Percentiles rank a stretch among this genome's conserved stretches.
phyloP scores from a whole-genome alignment of 139 green algal species.

The Chlamydomonas applanata region DNA sequence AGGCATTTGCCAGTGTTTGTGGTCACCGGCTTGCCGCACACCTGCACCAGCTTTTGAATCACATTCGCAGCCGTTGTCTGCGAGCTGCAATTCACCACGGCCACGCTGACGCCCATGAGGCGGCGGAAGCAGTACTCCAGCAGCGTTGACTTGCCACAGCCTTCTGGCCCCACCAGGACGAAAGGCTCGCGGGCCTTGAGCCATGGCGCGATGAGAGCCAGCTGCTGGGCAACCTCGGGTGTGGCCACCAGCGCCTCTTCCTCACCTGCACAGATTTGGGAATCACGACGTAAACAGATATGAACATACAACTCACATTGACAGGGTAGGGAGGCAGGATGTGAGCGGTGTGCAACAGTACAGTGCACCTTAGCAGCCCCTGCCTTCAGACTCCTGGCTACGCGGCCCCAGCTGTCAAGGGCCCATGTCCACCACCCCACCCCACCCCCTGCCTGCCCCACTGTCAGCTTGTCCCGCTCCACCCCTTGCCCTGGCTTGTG shows the following conservation, averaged over 20 bases:
- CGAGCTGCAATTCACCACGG: conserved; percentile 69
- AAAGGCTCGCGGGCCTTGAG: conserved; percentile 60
- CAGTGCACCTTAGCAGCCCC: too few species aligned
- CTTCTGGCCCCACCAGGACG: conserved; percentile 70
- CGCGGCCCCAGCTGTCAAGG: too few species aligned
- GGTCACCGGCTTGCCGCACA: conserved; percentile 72
- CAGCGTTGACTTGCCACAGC: conserved; percentile 70
- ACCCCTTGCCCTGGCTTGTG: too few species aligned
- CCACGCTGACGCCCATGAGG: conserved; percentile 47
- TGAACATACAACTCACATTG: too few species aligned
- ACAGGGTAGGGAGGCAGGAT: too few species aligned
- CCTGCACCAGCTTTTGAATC: conserved; percentile 75
- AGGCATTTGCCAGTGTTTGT: conserved; percentile 64
- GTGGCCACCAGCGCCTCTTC: conserved; percentile 28
- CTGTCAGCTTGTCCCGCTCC: background rate
- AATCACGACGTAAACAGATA: background rate
- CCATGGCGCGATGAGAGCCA: conserved; percentile 62
- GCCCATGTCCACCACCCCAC: too few species aligned
- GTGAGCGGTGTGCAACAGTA: too few species aligned
- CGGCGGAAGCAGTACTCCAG: conserved; percentile 62
- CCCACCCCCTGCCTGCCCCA: background rate
- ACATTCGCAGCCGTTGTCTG: conserved; percentile 71
- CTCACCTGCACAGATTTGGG: too few species aligned
- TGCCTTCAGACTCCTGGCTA: too few species aligned
- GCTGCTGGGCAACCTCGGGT: conserved; percentile 30